Conservation (phyloP, 192 early-diverging fungal genomes). For the Coemansia sp. region DNA sequence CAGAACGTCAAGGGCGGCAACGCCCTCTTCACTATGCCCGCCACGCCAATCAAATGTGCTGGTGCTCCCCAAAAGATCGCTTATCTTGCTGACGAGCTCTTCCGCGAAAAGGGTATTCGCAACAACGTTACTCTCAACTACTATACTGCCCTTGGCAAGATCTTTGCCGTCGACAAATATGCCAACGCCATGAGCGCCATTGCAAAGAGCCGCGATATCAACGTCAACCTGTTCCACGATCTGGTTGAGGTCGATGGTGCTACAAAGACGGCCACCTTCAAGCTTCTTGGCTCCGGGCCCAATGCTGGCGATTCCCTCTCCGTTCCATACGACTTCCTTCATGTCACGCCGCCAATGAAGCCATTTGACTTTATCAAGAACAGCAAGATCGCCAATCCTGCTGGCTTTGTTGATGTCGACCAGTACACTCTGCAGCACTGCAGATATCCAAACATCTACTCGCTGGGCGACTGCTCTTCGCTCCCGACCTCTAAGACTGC, state of each 20-base stretch:
- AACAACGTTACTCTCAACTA: slow-evolving; percentile 69
- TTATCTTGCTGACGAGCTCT: slow-evolving; percentile 81
- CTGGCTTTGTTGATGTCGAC: slow-evolving; percentile 81
- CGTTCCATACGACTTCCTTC: slow-evolving; percentile 77
- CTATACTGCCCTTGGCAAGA: slow-evolving; percentile 79
- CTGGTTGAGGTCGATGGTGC: slow-evolving; percentile 67
- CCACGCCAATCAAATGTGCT: slow-evolving; percentile 85
- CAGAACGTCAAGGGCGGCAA: slow-evolving; percentile 56
- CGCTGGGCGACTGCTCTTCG: slow-evolving; percentile 80
- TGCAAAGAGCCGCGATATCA: slow-evolving; percentile 65
- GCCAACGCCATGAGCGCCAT: slow-evolving; percentile 68
- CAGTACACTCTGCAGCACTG: slow-evolving; percentile 77
- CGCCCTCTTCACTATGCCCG: slow-evolving; percentile 87
- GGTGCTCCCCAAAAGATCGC: slow-evolving; percentile 88
- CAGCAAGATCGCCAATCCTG: slow-evolving; percentile 68
- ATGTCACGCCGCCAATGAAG: slow-evolving; percentile 82
- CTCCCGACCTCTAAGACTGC: slow-evolving; percentile 92
- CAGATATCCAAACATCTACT: slow-evolving; percentile 74
- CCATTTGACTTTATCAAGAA: slow-evolving; percentile 77
- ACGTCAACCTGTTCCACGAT: slow-evolving; percentile 70
- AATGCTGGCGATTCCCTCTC: slow-evolving; percentile 58
- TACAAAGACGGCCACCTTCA: slow-evolving; percentile 72
- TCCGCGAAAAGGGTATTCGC: slow-evolving; percentile 70
- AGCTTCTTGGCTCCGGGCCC: slow-evolving; percentile 43
- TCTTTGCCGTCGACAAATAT: slow-evolving; percentile 86